Conservation (phyloP, 1,284 basidiomycete species). For the Vanrija sp. region DNA sequence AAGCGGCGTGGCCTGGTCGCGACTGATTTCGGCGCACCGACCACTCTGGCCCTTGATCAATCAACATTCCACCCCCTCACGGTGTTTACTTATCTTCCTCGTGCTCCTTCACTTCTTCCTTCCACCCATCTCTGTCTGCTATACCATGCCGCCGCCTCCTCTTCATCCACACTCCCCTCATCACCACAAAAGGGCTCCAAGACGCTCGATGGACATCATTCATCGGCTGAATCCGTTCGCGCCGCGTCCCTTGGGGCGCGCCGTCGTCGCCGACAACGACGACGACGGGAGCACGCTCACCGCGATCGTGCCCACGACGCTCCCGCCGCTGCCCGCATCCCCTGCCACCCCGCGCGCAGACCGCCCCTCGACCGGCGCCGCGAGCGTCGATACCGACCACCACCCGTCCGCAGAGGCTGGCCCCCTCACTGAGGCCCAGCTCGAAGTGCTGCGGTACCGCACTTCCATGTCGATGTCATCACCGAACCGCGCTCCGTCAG, state of each 20-base stretch:
- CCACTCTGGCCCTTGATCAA: neutral
- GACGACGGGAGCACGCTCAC: neutral
- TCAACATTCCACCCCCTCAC: neutral
- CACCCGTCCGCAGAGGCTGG: neutral
- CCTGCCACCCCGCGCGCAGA: too few relatives aligned
- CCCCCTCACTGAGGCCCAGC: neutral
- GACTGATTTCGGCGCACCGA: neutral
- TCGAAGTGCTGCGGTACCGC: neutral
- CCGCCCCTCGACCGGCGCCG: neutral
- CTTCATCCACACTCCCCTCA: neutral
- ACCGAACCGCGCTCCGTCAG: neutral
- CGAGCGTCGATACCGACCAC: neutral
- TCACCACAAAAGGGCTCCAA: neutral
- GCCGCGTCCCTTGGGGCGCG: neutral
- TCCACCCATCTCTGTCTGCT: neutral
- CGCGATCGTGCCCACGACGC: too few relatives aligned
- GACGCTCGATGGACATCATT: conserved; percentile 1
- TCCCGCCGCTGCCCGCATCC: too few relatives aligned
- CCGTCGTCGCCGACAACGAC: neutral
- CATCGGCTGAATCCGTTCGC: conserved; percentile 3
- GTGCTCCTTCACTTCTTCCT: neutral
- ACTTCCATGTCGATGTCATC: neutral
- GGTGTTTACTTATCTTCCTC: neutral
- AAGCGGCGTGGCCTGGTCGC: neutral
- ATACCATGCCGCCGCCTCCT: neutral